phyloP scores from a whole-genome alignment of 164 flowering plant species.

The Aristolochia contorta region DNA sequence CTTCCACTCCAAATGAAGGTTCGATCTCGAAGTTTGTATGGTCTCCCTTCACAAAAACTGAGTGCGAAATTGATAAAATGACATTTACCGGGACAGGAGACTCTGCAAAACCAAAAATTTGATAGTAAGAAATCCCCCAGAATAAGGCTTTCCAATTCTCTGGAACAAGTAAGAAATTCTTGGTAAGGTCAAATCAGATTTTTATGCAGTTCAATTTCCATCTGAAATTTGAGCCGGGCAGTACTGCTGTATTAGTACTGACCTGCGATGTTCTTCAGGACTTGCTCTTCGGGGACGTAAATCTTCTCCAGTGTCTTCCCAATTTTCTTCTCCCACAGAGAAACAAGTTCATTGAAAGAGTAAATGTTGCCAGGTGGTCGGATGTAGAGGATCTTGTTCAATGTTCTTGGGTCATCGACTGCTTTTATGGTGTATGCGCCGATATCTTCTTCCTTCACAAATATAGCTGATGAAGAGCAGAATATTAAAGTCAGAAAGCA shows the following conservation, averaged over 20 bases:
- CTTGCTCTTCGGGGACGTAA: constrained; percentile 47
- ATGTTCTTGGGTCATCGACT: constrained; percentile 53
- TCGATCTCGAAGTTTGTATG: constrained; percentile 43
- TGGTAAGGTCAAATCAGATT: too few species aligned
- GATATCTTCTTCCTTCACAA: constrained; percentile 35
- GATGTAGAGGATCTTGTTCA: constrained; percentile 8
- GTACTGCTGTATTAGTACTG: too few species aligned
- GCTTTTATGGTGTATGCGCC: too few species aligned
- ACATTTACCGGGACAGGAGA: too few species aligned
- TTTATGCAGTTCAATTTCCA: too few species aligned
- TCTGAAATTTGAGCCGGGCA: background rate
- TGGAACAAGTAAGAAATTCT: too few species aligned
- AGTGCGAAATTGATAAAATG: constrained; percentile 17
- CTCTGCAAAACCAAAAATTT: too few species aligned
- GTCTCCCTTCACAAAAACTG: constrained; percentile 36
- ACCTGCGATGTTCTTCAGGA: constrained; percentile 58
- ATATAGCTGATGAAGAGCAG: constrained; percentile 36
- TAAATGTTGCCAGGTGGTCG: constrained; percentile 36
- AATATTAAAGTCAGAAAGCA: too few species aligned
- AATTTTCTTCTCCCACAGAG: constrained; percentile 62
- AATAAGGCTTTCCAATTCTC: too few species aligned
- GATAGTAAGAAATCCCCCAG: too few species aligned
- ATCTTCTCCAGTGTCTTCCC: constrained; percentile 49
- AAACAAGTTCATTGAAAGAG: constrained; percentile 55
- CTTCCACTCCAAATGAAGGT: constrained; percentile 45